Evolutionary conservation across 352 stramenopile species (phyloP).

Genomic region (Pythium coloratum): DNA sequence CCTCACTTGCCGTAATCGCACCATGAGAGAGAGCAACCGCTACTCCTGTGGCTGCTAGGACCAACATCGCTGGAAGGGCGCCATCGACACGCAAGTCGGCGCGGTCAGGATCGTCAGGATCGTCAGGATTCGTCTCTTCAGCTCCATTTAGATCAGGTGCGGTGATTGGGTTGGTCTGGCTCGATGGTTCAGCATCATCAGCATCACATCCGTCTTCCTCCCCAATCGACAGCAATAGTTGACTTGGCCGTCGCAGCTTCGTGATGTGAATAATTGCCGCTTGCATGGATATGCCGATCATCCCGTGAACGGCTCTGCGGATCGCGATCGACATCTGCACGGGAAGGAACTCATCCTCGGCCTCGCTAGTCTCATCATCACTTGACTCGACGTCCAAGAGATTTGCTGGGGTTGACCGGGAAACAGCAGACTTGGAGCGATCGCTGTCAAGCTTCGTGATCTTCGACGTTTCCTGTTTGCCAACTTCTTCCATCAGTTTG

Average conservation of each 20-base stretch:
- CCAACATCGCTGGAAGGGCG: background rate
- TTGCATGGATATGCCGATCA: conserved; percentile 51
- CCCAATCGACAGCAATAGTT: conserved; percentile 20
- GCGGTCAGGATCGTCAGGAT: background rate
- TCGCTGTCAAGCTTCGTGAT: background rate
- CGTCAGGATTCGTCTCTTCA: background rate
- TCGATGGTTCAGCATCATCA: background rate
- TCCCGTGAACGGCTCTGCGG: conserved; percentile 33
- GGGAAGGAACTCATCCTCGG: conserved; percentile 24
- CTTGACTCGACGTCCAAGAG: background rate
- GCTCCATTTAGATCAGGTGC: background rate
- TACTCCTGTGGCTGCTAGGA: background rate
- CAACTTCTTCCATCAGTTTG: conserved; percentile 6
- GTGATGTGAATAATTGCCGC: conserved; percentile 34
- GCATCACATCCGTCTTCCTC: conserved; percentile 21
- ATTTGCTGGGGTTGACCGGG: background rate
- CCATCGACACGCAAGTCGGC: background rate
- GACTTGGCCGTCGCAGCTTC: conserved; percentile 25
- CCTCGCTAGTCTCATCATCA: background rate
- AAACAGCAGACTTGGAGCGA: background rate
- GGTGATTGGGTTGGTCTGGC: background rate
- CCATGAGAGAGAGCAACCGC: background rate
- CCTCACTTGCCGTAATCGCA: no score
- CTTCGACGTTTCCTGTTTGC: background rate
- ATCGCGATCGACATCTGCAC: conserved; percentile 44